Base-by-base conservation (phyloP, 2,329 filamentous ascomycete genomes). In the Ascochyta fabae region DNA sequence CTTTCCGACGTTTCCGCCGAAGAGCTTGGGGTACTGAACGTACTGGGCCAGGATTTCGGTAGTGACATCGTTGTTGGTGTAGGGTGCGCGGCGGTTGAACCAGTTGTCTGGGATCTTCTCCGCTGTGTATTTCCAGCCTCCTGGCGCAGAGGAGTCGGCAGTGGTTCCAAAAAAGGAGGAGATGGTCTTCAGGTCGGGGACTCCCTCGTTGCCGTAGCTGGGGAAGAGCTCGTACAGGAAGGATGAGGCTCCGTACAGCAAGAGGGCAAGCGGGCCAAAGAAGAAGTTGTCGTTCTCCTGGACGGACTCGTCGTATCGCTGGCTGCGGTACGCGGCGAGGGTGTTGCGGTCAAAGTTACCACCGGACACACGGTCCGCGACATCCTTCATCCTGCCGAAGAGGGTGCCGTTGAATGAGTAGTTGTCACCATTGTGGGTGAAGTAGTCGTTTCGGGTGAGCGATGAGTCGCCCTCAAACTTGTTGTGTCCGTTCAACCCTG, bases 151-250 rank as follows among this genome's bases (percentile, higher is more conserved):
- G 1, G 48, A 26, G 26, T 77, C 69, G 48, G 77, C 60, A 16
- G 71, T 52, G n/a, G 78, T 76, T 15, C 77, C 78, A 67, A 79
- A 81, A 73, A 66, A 70, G n/a, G 52, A 45, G 22, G 56, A 52
- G 39, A 68, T 64, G 3, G 62, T 64, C 19, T 52, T 58, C 7
- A 69, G 48, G 26, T 68, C 56, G 4, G 65, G 48, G 10, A 38
- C 44, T 19, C 65, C 67, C 44, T 67, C 54, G 9, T 53, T 49
- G 0, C 64, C 64, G 43, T 60, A 68, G 53, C 72, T 46, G 6
- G 78, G 76, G 62, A 78, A 77, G 12, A 80, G 68, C 56, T 77
- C 73, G 67, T 79, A 80, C 12, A 80, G 57, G 70, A 80, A 80
- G 38, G 72, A 74, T 2, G 78, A 72, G 19, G 78, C 77, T 33